phyloP scores from a whole-genome alignment of 2,329 filamentous ascomycete species.

The Curvularia spicifera region DNA sequence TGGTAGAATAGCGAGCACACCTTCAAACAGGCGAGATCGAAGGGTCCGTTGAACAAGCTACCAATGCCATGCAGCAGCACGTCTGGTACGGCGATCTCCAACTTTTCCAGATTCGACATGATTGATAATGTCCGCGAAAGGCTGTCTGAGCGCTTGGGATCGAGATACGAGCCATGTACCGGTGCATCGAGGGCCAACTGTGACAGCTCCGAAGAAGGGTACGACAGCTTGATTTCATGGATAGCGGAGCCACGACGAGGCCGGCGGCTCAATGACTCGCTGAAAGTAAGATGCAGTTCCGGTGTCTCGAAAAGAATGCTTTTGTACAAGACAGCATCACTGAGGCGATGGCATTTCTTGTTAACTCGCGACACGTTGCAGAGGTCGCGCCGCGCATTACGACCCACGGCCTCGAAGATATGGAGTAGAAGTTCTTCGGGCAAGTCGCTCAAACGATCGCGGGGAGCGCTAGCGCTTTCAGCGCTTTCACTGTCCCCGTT shows the following conservation, averaged over 20 bases:
- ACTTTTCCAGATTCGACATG: constrained; percentile 43
- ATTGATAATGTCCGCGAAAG: constrained; percentile 42
- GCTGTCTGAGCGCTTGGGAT: constrained; percentile 35
- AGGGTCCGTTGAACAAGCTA: constrained; percentile 43
- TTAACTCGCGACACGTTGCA: constrained; percentile 41
- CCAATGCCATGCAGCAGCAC: constrained; percentile 40
- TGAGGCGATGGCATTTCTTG: constrained; percentile 40
- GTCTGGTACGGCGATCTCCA: constrained; percentile 43
- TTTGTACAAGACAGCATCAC: constrained; percentile 43
- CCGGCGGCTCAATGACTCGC: constrained; percentile 40
- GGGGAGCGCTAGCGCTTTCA: not conserved
- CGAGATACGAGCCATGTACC: constrained; percentile 33
- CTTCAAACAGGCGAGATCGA: constrained; percentile 43
- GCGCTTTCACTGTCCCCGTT: constrained; percentile 7
- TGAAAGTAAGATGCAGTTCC: constrained; percentile 44
- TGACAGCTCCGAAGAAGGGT: constrained; percentile 41
- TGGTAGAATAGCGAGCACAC: constrained; percentile 42
- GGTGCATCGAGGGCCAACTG: constrained; percentile 39
- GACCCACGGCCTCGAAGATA: constrained; percentile 37
- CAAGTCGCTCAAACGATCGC: constrained; percentile 28
- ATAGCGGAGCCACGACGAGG: constrained; percentile 44
- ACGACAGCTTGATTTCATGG: constrained; percentile 40
- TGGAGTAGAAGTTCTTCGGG: constrained; percentile 44
- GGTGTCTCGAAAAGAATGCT: constrained; percentile 42
- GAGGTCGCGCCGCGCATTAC: constrained; percentile 34